Conservation (phyloP, 805 yeast genomes). For the Cyberlindnera nakhonratchasimensis region DNA sequence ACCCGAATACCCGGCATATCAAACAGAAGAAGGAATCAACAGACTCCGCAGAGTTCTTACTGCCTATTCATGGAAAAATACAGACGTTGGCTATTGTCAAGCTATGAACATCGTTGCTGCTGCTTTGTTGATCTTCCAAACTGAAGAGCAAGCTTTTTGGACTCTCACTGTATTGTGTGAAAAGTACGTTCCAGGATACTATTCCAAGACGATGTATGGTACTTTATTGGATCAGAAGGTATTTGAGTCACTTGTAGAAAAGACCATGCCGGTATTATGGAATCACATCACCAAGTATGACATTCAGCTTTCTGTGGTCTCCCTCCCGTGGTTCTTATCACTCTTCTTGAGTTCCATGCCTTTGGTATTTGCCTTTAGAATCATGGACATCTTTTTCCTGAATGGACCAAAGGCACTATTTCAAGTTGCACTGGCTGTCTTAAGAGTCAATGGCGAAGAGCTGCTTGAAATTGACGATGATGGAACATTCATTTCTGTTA, state of each 20-base stretch:
- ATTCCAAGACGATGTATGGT: slow-evolving; percentile 97
- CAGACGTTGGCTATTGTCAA: slow-evolving; percentile 96
- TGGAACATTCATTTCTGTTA: slow-evolving; percentile 81
- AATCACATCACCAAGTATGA: slow-evolving; percentile 75
- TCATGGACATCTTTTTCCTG: slow-evolving; percentile 83
- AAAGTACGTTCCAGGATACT: slow-evolving; percentile 87
- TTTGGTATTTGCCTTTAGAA: slow-evolving; percentile 84
- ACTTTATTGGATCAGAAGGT: slow-evolving; percentile 91
- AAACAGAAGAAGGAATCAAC: slow-evolving; percentile 77
- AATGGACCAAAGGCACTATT: slow-evolving; percentile 88
- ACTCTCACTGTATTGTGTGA: slow-evolving; percentile 78
- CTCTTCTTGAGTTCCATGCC: slow-evolving; percentile 93
- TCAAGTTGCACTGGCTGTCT: slow-evolving; percentile 90
- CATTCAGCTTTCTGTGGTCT: slow-evolving; percentile 88
- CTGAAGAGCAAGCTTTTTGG: slow-evolving; percentile 98
- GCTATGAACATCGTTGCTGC: slow-evolving; percentile 96
- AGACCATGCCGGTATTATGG: slow-evolving; percentile 86
- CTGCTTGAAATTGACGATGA: slow-evolving; percentile 81
- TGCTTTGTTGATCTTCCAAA: slow-evolving; percentile 74
- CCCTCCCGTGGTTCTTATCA: slow-evolving; percentile 95
- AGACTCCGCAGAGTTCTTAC: slow-evolving; percentile 83
- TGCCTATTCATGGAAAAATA: slow-evolving; percentile 95
- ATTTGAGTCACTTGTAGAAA: slow-evolving; percentile 84
- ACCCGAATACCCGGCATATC: slow-evolving; percentile 96
- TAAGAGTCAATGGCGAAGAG: slow-evolving; percentile 83